Evolutionary conservation across 192 early-diverging fungal genomes (phyloP), one percentile per base, ranked within the genome.

Genomic region (Jimgerdemannia lactiflua): DNA sequence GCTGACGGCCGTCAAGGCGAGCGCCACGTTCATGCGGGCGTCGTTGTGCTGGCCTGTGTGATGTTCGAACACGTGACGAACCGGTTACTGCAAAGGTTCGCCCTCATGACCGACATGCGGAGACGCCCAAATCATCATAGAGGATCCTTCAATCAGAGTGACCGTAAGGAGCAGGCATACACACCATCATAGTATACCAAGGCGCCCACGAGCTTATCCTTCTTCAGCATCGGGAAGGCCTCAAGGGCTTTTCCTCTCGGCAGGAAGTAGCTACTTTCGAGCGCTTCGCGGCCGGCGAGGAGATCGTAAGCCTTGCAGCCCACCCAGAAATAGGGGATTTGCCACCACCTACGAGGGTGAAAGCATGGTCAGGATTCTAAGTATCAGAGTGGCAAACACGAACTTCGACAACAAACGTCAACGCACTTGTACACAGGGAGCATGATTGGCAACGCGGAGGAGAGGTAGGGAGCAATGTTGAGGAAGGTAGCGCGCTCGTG

Each of bases 181-280:
- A 39, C 76, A 89, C 93, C 97, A 82, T 99, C 97, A 84, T 96
- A 99, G 79, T 97, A 99, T 39, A 99, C 94, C 76, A 99, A 83
- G 18, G 96, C 96, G n/a, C 95, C 97, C 8, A 95, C 94, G 65
- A 99, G 81, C 19, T 88, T 86, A 49, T 97, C 94, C 69, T 89
- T 87, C 77, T 94, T 94, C 64, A 99, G 87, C 96, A 97, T 97
- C 3, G 97, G 97, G 82, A 99, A 99, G 54, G 91, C 94, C 82
- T 99, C 97, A 70, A 97, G 81, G 1, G 97, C 96, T 85, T 94
- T 94, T 54, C 78, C 75, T 70, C 93, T 91, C 29, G 91, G 92
- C 86, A 99, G 77, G 69, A 95, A 91, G 85, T 99, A 98, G 74
- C 88, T 90, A 66, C 88, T 85, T 43, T 92, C 90, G 73, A 98